A percentile compares a stretch with the other conserved stretches of the same genome.
phyloP scores from a whole-genome alignment of 2,329 filamentous ascomycete species.

The Aspergillus ruber region DNA sequence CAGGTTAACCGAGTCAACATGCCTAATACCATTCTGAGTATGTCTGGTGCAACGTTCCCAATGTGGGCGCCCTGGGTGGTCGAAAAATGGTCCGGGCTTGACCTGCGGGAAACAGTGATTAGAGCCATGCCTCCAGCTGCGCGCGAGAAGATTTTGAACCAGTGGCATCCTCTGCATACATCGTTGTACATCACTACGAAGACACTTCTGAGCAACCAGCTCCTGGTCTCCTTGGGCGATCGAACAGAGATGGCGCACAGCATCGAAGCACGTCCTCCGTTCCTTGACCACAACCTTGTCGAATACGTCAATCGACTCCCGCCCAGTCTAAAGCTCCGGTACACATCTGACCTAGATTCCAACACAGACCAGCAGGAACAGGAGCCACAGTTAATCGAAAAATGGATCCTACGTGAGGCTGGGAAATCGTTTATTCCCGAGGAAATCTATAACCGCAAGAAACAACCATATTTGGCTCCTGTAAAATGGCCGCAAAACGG shows the following conservation, averaged over 20 bases:
- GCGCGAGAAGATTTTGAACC: background rate
- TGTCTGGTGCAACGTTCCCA: background rate
- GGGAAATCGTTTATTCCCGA: slow-evolving; percentile 46
- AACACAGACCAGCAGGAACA: background rate
- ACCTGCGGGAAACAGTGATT: background rate
- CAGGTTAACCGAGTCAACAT: background rate
- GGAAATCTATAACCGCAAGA: slow-evolving; percentile 46
- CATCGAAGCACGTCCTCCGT: slow-evolving; percentile 18
- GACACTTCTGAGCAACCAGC: slow-evolving; percentile 7
- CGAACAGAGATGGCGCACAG: slow-evolving; percentile 25
- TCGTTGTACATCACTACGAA: background rate
- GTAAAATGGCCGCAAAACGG: slow-evolving; percentile 37
- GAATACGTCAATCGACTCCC: slow-evolving; percentile 24
- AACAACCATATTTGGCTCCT: slow-evolving; percentile 47
- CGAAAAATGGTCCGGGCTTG: background rate
- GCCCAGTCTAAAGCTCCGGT: slow-evolving; percentile 24
- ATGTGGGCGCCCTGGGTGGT: background rate
- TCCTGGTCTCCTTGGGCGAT: slow-evolving; percentile 41
- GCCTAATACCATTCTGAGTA: background rate
- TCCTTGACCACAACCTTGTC: slow-evolving; percentile 24
- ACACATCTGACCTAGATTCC: slow-evolving; percentile 1
- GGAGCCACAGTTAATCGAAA: slow-evolving; percentile 34
- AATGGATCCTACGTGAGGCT: slow-evolving; percentile 49
- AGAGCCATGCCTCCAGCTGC: background rate
- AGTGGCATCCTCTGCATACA: background rate